phyloP scores from a whole-genome alignment of 2,329 filamentous ascomycete genomes.

The Monosporascus sp. region DNA sequence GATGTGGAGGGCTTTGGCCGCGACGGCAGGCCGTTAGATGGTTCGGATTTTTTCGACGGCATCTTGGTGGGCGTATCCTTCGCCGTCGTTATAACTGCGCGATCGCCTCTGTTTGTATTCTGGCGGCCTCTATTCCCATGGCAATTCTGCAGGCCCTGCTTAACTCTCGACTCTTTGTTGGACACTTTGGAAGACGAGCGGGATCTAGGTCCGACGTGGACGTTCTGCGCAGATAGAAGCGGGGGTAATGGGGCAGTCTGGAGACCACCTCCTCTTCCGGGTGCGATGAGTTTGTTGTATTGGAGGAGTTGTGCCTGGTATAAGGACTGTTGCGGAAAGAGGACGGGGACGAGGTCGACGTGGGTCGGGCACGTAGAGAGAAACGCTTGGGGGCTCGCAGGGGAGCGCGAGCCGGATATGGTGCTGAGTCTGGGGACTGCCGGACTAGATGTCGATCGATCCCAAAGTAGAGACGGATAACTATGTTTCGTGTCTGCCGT shows the following conservation, averaged over 20 bases:
- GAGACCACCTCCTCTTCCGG: constrained; percentile 49
- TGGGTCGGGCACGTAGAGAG: constrained; percentile 29
- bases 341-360: constrained; percentile 51
- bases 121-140: constrained; percentile 61
- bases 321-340: constrained; percentile 55
- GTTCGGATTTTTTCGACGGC: constrained; percentile 39
- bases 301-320: constrained; percentile 60
- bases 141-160: constrained; percentile 48
- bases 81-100: constrained; percentile 52
- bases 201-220: constrained; percentile 52
- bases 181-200: constrained; percentile 58
- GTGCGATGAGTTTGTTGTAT: constrained; percentile 62
- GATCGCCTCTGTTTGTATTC: constrained; percentile 54
- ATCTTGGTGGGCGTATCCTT: constrained; percentile 50
- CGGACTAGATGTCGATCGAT: constrained; percentile 31
- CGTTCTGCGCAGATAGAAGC: constrained; percentile 50
- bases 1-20: constrained; percentile 27
- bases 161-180: constrained; percentile 46
- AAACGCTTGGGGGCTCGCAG: constrained; percentile 12
- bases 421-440: constrained; percentile 27
- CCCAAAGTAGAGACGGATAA: constrained; percentile 39
- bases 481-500: constrained; percentile 45
- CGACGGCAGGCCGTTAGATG: constrained; percentile 17
- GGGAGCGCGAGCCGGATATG: constrained; percentile 18
- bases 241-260: constrained; percentile 53